Evolutionary conservation across 1,284 basidiomycete species (phyloP).

Genomic region (Tremellales sp.): DNA sequence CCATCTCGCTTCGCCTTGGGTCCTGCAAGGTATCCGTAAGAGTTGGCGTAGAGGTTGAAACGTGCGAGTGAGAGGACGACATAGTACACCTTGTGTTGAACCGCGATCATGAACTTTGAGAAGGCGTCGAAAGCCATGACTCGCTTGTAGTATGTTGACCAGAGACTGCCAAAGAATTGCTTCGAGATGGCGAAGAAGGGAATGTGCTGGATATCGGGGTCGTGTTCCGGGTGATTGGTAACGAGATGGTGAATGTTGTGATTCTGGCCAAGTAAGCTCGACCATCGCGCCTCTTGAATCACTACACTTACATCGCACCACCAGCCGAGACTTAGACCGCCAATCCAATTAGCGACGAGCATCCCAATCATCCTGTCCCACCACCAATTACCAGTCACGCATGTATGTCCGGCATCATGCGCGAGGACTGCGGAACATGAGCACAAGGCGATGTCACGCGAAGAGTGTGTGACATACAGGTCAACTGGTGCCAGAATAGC

Average conservation of each 20-base stretch:
- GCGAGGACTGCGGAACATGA: slow-evolving; percentile 56
- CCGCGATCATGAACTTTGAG: slow-evolving; percentile 62
- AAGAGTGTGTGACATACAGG: slow-evolving; percentile 46
- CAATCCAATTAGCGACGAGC: slow-evolving; percentile 68
- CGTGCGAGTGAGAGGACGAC: slow-evolving; percentile 84
- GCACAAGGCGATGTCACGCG: neutral
- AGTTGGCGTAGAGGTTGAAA: slow-evolving; percentile 91
- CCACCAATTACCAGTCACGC: slow-evolving; percentile 83
- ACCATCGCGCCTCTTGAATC: neutral
- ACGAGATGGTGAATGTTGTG: slow-evolving; percentile 98
- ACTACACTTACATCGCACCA: slow-evolving; percentile 78
- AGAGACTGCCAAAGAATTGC: slow-evolving; percentile 76
- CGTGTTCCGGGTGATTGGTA: slow-evolving; percentile 96
- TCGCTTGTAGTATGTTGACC: slow-evolving; percentile 93
- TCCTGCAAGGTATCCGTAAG: slow-evolving; percentile 68
- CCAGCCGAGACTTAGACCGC: slow-evolving; percentile 93
- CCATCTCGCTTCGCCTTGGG: slow-evolving; percentile 44
- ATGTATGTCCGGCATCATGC: slow-evolving; percentile 93
- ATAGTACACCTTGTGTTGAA: slow-evolving; percentile 93
- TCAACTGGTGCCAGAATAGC: slow-evolving; percentile 89
- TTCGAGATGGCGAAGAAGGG: slow-evolving; percentile 95
- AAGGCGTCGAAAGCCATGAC: slow-evolving; percentile 74
- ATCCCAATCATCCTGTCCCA: slow-evolving; percentile 77
- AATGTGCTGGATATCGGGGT: slow-evolving; percentile 80
- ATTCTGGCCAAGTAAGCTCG: slow-evolving; percentile 58